Percentiles rank a stretch among this genome's conserved stretches.
Conservation (phyloP, 75 land plant genomes). For the Pinus albicaulis region DNA sequence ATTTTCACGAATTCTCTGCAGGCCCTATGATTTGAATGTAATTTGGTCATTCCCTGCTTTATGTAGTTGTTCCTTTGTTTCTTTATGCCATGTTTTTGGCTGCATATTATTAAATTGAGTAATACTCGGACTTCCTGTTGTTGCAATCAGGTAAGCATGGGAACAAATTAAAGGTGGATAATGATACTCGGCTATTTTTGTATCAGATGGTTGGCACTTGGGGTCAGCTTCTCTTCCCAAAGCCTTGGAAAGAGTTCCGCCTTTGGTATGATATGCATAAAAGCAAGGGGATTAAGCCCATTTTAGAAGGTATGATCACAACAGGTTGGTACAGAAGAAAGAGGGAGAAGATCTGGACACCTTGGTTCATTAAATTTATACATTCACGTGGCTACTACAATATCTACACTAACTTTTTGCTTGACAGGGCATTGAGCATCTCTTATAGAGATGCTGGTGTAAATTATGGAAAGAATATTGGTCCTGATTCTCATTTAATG, state of each 20-base stretch:
- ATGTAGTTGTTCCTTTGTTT: too few species aligned
- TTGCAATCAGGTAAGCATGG: constrained; percentile 65
- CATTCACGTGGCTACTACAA: constrained; percentile 85
- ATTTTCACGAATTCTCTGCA: too few species aligned
- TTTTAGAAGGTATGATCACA: constrained; percentile 86
- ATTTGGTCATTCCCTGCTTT: too few species aligned
- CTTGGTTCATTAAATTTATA: constrained; percentile 95
- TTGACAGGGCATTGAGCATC: constrained; percentile 78
- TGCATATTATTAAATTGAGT: too few species aligned
- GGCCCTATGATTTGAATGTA: too few species aligned
- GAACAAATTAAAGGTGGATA: constrained; percentile 59
- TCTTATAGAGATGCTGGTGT: constrained; percentile 89
- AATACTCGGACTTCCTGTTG: too few species aligned
- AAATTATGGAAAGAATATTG: constrained; percentile 77
- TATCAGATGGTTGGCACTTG: constrained; percentile 97
- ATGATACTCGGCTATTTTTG: constrained; percentile 61
- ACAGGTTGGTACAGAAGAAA: constrained; percentile 91
- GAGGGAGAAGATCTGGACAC: constrained; percentile 96
- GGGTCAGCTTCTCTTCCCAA: constrained; percentile 98
- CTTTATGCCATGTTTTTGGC: too few species aligned
- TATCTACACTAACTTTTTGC: constrained; percentile 74
- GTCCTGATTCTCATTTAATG: constrained; percentile 79
- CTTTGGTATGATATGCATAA: constrained; percentile 91
- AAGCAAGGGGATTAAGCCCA: constrained; percentile 67
- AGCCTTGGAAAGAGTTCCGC: constrained; percentile 96